Evolutionary conservation across 805 yeast species (phyloP), one percentile per base, ranked within the genome.

Genomic region (Suhomyces vadensis): DNA sequence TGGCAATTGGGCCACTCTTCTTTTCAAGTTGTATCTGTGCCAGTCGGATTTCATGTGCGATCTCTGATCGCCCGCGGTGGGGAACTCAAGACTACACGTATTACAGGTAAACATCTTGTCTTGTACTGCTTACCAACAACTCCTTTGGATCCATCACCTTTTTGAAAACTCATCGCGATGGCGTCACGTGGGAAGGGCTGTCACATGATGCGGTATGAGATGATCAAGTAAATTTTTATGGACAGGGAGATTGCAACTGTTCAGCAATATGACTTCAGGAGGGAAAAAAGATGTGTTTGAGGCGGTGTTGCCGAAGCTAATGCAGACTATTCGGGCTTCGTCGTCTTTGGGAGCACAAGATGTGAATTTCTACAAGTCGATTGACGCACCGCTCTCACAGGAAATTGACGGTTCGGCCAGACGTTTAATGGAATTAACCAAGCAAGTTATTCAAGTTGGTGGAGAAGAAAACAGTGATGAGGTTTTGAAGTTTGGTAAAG

Each of bases 331-430:
- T 31, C 71, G 95, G 47, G 77, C 85, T 2, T 75, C 95, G 0
- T 71, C 84, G 3, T 81, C 86, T 2, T 63, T 91, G 35, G 85
- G 87, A 2, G 79, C 88, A 0, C 86, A 86, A 44, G 98, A 92
- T 67, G 75, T 90, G n/a, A 79, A 76, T 23, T 94, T 91, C 56
- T 80, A 82, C 61, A 70, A 74, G 37, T 80, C 87, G 37, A 57
- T 88, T 9, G 92, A 87, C 54, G 54, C 67, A 3, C 56, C 61
- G 1, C 57, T 82, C 10, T 63, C 73, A 6, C 49, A 56, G 0
- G 57, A 71, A 10, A 59, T 82, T 38, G 70, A 71, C 7, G 51
- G 52, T 1, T 57, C 77, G 0, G 71, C 82, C 3, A 58, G 63
- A 11, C 61, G 69, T 16, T 44, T 85, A 5, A 57, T 80, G 20